phyloP scores from a whole-genome alignment of 2,329 filamentous ascomycete species.

The Salinomyces thailandicus region DNA sequence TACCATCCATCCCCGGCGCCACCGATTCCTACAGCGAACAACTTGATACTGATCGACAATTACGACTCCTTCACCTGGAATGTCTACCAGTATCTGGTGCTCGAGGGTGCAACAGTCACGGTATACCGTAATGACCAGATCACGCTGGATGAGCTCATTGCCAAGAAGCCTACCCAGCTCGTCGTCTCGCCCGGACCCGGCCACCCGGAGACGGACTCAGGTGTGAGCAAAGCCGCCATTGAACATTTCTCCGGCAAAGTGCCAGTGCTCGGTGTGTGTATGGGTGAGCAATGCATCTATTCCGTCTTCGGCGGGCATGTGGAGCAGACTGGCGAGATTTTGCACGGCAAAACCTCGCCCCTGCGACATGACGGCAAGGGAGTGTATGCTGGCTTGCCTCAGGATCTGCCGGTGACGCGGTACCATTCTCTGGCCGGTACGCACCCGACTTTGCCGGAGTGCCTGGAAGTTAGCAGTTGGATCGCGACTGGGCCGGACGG shows the following conservation, averaged over 20 bases:
- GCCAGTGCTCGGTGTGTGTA: slow-evolving; percentile 92
- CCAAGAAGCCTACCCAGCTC: slow-evolving; percentile 79
- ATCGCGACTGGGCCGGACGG: slow-evolving; percentile 64
- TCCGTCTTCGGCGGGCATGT: slow-evolving; percentile 87
- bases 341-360: slow-evolving; percentile 93
- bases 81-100: slow-evolving; percentile 92
- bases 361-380: slow-evolving; percentile 83
- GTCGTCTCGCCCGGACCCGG: slow-evolving; percentile 93
- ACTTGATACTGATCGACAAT: slow-evolving; percentile 93
- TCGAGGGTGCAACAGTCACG: slow-evolving; percentile 81
- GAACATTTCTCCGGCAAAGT: slow-evolving; percentile 87
- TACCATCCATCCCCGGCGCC: slow-evolving; percentile 66
- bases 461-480: slow-evolving; percentile 84
- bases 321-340: slow-evolving; percentile 84
- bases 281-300: slow-evolving; percentile 98
- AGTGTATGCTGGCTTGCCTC: slow-evolving; percentile 72
- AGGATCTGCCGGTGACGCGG: slow-evolving; percentile 76
- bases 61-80: slow-evolving; percentile 99
- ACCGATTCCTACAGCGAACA: slow-evolving; percentile 68
- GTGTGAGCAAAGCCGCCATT: slow-evolving; percentile 86
- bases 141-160: slow-evolving; percentile 69
- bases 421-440: slow-evolving; percentile 96
- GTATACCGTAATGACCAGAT: slow-evolving; percentile 92
- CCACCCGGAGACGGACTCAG: slow-evolving; percentile 83
- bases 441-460: slow-evolving; percentile 72